phyloP scores from a whole-genome alignment of 2,329 filamentous ascomycete species.

The Sphaerulina musiva region DNA sequence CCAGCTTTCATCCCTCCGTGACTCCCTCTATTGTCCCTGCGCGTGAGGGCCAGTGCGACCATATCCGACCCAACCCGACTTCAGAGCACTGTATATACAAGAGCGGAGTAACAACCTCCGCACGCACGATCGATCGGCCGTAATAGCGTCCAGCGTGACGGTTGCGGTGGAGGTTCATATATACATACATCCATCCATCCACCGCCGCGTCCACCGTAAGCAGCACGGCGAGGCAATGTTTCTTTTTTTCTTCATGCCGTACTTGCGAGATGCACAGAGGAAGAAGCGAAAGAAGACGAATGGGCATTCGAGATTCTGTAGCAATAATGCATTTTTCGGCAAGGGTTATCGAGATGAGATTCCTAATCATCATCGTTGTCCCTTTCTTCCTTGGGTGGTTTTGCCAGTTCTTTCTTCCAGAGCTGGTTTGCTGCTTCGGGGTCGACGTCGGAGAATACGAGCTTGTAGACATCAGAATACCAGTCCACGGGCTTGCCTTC shows the following conservation, averaged over 20 bases:
- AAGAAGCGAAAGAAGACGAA: too few species aligned
- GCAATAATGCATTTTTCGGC: slow-evolving; percentile 7
- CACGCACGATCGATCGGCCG: not conserved
- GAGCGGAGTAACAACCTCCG: not conserved
- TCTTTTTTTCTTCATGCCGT: too few species aligned
- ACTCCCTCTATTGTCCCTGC: too few species aligned
- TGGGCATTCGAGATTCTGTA: not conserved
- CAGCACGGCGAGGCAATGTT: too few species aligned
- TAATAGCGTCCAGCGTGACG: not conserved
- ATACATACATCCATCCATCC: not conserved
- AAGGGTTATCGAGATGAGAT: slow-evolving; percentile 1
- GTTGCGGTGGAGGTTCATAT: too few species aligned
- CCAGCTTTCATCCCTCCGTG: too few species aligned
- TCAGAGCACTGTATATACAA: not conserved
- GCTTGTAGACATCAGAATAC: slow-evolving; percentile 89
- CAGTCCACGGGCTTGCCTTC: slow-evolving; percentile 85
- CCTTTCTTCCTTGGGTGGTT: slow-evolving; percentile 50
- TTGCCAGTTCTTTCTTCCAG: slow-evolving; percentile 60
- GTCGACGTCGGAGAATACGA: slow-evolving; percentile 81
- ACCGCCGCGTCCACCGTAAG: not conserved
- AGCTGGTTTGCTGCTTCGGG: slow-evolving; percentile 61
- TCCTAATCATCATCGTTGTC: slow-evolving; percentile 25
- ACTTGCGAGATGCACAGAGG: too few species aligned
- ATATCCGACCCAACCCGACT: too few species aligned
- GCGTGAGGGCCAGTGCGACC: too few species aligned